phyloP scores from a whole-genome alignment of 495 filamentous ascomycete genomes.

The Corynascus novoguineensis region DNA sequence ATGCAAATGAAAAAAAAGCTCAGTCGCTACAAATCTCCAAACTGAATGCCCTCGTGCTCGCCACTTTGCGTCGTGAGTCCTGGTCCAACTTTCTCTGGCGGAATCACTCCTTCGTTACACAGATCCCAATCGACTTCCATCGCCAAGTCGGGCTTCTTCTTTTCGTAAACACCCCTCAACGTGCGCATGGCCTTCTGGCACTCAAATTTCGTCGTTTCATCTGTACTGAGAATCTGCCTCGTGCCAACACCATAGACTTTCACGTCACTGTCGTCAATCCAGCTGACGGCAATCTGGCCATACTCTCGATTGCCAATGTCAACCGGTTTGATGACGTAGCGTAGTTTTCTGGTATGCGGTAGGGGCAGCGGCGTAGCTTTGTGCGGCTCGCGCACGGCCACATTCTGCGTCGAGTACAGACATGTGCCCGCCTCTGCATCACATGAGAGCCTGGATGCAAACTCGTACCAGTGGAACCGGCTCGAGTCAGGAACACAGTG shows the following conservation, averaged over 20 bases:
- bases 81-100: too few relatives aligned
- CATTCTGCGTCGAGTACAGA: not conserved
- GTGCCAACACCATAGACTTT: not conserved
- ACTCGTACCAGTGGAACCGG: not conserved
- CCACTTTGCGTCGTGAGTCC: too few relatives aligned
- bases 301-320: not conserved
- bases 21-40: too few relatives aligned
- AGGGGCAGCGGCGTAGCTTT: not conserved
- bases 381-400: not conserved
- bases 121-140: not conserved
- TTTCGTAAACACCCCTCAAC: not conserved
- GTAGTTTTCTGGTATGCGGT: not conserved
- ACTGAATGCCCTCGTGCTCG: too few relatives aligned
- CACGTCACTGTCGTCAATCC: not conserved
- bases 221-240: not conserved
- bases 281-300: not conserved
- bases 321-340: not conserved
- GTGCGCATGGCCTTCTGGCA: not conserved
- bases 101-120: too few relatives aligned
- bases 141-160: not conserved
- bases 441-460: not conserved
- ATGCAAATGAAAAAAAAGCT: too few relatives aligned
- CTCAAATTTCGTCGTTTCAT: not conserved
- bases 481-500: not conserved
- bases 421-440: not conserved